Evolutionary conservation across 2,329 filamentous ascomycete species (phyloP).

Genomic region (Trichophyton benhamiae): DNA sequence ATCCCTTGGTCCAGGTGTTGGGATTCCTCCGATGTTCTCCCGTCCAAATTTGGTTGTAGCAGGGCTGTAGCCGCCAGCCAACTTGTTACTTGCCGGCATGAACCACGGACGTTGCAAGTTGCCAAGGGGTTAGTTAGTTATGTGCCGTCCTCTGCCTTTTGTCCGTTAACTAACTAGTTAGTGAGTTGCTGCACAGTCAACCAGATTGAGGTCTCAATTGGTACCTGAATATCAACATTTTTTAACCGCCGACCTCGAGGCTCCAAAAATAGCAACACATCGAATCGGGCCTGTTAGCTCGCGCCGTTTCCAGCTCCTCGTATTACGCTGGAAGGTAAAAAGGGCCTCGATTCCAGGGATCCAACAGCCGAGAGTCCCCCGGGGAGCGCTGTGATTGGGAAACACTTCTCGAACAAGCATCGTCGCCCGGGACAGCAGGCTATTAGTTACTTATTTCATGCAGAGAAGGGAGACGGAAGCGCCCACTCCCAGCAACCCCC

Average conservation of each 20-base stretch:
- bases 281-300: not conserved
- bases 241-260: not conserved
- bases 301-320: not conserved
- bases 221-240: constrained; percentile 1
- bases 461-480: not conserved
- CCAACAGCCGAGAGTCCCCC: not conserved
- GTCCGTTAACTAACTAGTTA: not conserved
- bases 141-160: not conserved
- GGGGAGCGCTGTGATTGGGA: not conserved
- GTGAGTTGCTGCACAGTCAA: not conserved
- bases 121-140: not conserved
- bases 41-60: not conserved
- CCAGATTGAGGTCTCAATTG: not conserved
- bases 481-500: not conserved
- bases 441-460: not conserved
- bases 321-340: not conserved
- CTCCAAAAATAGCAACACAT: not conserved
- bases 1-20: too few species aligned
- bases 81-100: not conserved
- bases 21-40: too few species aligned
- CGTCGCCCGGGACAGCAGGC: not conserved
- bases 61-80: not conserved
- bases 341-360: not conserved
- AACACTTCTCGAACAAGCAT: not conserved
- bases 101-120: not conserved